Evolutionary conservation across 2,329 filamentous ascomycete genomes (phyloP).

Genomic region (Cordyceps pruinosa): DNA sequence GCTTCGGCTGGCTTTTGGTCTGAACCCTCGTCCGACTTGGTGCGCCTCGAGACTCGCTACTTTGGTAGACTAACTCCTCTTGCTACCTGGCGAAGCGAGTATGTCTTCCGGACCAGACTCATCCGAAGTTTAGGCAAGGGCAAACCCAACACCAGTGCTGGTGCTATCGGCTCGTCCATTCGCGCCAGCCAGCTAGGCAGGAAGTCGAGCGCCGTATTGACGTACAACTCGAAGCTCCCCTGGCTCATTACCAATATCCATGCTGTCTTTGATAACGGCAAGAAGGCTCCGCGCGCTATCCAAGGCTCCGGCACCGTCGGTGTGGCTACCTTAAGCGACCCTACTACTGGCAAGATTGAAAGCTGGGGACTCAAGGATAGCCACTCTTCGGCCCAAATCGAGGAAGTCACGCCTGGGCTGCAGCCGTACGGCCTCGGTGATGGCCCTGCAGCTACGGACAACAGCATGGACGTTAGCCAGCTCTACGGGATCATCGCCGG

Average conservation of each 20-base stretch:
- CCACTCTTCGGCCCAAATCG: constrained; percentile 67
- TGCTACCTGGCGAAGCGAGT: constrained; percentile 95
- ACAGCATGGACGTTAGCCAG: constrained; percentile 87
- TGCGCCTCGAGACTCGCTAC: constrained; percentile 66
- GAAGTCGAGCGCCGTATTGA: constrained; percentile 66
- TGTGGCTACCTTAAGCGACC: constrained; percentile 74
- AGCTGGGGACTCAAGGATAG: constrained; percentile 76
- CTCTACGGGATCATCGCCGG: constrained; percentile 76
- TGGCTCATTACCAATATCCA: constrained; percentile 75
- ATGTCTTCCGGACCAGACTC: constrained; percentile 78
- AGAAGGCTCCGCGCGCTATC: constrained; percentile 70
- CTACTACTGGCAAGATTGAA: constrained; percentile 66
- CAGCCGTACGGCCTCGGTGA: constrained; percentile 71
- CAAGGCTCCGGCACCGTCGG: constrained; percentile 78
- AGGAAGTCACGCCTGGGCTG: constrained; percentile 67
- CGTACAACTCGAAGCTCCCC: constrained; percentile 77
- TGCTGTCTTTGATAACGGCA: constrained; percentile 65
- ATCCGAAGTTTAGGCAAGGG: constrained; percentile 75
- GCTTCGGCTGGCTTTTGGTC: constrained; percentile 34
- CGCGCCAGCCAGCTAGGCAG: constrained; percentile 49
- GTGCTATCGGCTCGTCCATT: constrained; percentile 44
- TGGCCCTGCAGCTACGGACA: constrained; percentile 71
- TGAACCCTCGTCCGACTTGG: constrained; percentile 41
- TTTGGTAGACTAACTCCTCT: constrained; percentile 77
- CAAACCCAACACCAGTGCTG: constrained; percentile 59